Base-by-base conservation (phyloP, 2,329 filamentous ascomycete species). In the Fusarium aywerte region DNA sequence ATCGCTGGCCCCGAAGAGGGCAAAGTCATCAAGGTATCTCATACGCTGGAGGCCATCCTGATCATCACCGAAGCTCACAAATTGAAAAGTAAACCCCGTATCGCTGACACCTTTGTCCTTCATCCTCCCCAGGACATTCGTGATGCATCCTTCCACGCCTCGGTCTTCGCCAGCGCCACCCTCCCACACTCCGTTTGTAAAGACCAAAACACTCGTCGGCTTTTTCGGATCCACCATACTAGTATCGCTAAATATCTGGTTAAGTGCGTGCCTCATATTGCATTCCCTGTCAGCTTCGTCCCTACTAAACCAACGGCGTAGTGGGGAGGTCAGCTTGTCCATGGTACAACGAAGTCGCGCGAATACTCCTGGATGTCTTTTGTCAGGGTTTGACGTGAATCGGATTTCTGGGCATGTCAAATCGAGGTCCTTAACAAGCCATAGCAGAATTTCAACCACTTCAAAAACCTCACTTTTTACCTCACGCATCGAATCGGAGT, bases 151-250 rank as follows among this genome's bases (percentile, higher is more conserved):
- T 7, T 57, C 56, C 0, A 62, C 57, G 3, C 38, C 38, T 7
- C 29, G 35, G 3, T 52, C 40, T 4, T 35, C 27, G 3, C 3
- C 11, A 0, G 38, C 12, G 0, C 21, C 16, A 0, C 20, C 13
- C 20, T 65, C 56, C 66, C 66, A 69, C 2, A 35, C 13, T 0
- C 66, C 66, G 7, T 68, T 44, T 0, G 66, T 68, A 4, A 69
- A 9, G 5, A 68, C 29, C 11, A 68, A 4, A 5, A 69, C 53
- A n/a, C 61, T 68, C 0, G 58, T 59, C 2, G 53, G 65, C 0
- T 47, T 18, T 12, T 29, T 40, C 4, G 29, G 12, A 25, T 48
- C 42, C 4, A 68, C 32, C 4, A 51, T 12, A 3, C 31, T n/a
- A 0, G 21, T 13, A 2, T 61, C 42, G 7, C 4, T 5, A 12